Conservation (phyloP, 768 basidiomycete species). For the Suillus discolor region DNA sequence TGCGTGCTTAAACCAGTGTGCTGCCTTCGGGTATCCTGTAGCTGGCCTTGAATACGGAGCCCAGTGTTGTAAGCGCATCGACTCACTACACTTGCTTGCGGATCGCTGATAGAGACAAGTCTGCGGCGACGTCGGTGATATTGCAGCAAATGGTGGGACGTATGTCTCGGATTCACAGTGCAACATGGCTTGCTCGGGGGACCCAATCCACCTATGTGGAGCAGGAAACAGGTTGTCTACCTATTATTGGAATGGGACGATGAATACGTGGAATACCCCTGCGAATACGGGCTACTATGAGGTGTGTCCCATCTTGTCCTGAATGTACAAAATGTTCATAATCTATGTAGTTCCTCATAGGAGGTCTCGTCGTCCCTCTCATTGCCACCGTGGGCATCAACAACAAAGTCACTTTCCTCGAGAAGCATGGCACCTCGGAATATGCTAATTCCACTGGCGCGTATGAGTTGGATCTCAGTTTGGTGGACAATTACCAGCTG, state of each 20-base stretch:
- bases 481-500: conserved; percentile 42
- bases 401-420: conserved; percentile 80
- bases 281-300: conserved; percentile 69
- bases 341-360: conserved; percentile 43
- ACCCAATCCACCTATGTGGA: conserved; percentile 71
- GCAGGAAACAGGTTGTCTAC: conserved; percentile 53
- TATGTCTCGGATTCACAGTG: conserved; percentile 42
- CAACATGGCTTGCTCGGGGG: conserved; percentile 62
- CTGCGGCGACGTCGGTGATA: conserved; percentile 69
- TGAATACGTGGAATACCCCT: conserved; percentile 70
- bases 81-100: neutral
- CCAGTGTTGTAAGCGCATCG: conserved; percentile 66
- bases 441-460: conserved; percentile 72
- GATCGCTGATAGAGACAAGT: conserved; percentile 30
- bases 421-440: conserved; percentile 69
- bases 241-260: conserved; percentile 53
- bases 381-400: conserved; percentile 79
- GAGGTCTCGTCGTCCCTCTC: conserved; percentile 70
- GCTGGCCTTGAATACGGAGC: conserved; percentile 70
- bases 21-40: conserved; percentile 69
- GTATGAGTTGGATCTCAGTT: conserved; percentile 71
- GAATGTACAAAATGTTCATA: conserved; percentile 3
- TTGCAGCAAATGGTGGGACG: conserved; percentile 37
- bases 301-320: conserved; percentile 40
- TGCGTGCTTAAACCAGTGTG: conserved; percentile 69